phyloP scores from a whole-genome alignment of 2,329 filamentous ascomycete species.

The Escovopsis sp. region DNA sequence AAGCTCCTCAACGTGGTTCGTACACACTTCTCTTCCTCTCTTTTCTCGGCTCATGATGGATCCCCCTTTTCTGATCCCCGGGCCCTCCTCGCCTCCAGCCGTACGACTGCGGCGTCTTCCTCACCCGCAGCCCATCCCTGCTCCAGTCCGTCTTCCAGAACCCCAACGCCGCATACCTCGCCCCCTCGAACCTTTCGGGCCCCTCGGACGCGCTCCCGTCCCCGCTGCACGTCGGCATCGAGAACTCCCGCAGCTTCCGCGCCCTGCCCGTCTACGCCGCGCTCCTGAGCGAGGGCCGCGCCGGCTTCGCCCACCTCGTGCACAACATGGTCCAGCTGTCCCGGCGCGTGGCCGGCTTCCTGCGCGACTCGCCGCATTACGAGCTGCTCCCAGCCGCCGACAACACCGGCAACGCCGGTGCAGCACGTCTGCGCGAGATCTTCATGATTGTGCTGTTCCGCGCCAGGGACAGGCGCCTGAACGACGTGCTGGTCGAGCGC shows the following conservation, averaged over 20 bases:
- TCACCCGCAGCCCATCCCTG: constrained; percentile 48
- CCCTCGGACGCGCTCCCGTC: constrained; percentile 37
- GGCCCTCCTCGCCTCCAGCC: constrained; percentile 33
- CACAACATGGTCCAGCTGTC: constrained; percentile 58
- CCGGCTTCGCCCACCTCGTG: constrained; percentile 56
- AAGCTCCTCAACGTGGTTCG: constrained; percentile 79
- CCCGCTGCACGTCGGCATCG: constrained; percentile 73
- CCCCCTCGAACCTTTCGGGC: constrained; percentile 19
- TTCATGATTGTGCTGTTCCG: constrained; percentile 61
- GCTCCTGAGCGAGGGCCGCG: constrained; percentile 56
- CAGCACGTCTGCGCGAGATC: constrained; percentile 23
- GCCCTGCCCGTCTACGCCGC: constrained; percentile 81
- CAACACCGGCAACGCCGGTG: constrained; percentile 25
- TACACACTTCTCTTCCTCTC: no score
- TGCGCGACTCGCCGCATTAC: constrained; percentile 47
- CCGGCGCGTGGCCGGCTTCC: constrained; percentile 47
- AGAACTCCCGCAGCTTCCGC: constrained; percentile 83
- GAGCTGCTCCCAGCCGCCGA: constrained; percentile 45
- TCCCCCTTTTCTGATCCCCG: no score
- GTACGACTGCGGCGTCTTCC: constrained; percentile 85
- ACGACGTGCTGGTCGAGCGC: constrained; percentile 48
- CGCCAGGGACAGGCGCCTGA: constrained; percentile 48
- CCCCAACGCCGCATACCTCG: constrained; percentile 71
- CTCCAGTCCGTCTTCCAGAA: constrained; percentile 60
- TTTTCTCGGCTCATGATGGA: no score